These are phyloP conservation scores for Samsoniella hepiali DNA, from an alignment of 2,329 filamentous ascomycete genomes.

Conservation along the genomic window DNA sequence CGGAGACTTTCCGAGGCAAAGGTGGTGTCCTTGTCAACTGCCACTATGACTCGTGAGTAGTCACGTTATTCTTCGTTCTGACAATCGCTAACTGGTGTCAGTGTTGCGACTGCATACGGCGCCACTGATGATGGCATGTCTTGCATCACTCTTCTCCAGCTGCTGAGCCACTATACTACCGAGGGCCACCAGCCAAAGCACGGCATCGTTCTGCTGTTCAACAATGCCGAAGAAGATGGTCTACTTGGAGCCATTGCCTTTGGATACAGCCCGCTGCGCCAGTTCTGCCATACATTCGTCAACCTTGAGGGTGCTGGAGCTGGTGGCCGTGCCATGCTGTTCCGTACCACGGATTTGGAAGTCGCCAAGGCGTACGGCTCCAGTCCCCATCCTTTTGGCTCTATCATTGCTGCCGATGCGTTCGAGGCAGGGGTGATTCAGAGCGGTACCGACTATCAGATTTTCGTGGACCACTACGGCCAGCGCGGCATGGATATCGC, in stretches of 20 bases:
- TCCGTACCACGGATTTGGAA: slow-evolving; percentile 83
- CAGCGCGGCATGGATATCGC: slow-evolving; percentile 88
- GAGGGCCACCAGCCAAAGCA: slow-evolving; percentile 68
- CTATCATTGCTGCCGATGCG: slow-evolving; percentile 76
- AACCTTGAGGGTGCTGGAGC: slow-evolving; percentile 95
- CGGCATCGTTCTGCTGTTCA: slow-evolving; percentile 81
- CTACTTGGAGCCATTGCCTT: slow-evolving; percentile 85
- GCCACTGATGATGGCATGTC: slow-evolving; percentile 93
- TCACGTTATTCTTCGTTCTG: neutral
- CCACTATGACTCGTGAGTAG: slow-evolving; percentile 72
- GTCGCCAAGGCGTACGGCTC: slow-evolving; percentile 75
- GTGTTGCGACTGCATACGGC: slow-evolving; percentile 86
- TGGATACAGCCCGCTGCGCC: slow-evolving; percentile 74
- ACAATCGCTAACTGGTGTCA: slow-evolving; percentile 33
- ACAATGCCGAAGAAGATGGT: slow-evolving; percentile 94
- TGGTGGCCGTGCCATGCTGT: slow-evolving; percentile 81
- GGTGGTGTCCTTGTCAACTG: slow-evolving; percentile 90
- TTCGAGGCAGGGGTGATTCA: slow-evolving; percentile 76
- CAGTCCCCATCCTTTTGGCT: slow-evolving; percentile 74
- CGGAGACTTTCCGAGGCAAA: slow-evolving; percentile 50
- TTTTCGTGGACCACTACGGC: slow-evolving; percentile 74
- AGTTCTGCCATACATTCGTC: slow-evolving; percentile 80
- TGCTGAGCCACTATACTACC: slow-evolving; percentile 81
- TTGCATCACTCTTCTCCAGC: slow-evolving; percentile 79
- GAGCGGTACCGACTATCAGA: slow-evolving; percentile 85